Evolutionary conservation across 345 rosid species (phyloP).

Genomic region (Brassica incana): DNA sequence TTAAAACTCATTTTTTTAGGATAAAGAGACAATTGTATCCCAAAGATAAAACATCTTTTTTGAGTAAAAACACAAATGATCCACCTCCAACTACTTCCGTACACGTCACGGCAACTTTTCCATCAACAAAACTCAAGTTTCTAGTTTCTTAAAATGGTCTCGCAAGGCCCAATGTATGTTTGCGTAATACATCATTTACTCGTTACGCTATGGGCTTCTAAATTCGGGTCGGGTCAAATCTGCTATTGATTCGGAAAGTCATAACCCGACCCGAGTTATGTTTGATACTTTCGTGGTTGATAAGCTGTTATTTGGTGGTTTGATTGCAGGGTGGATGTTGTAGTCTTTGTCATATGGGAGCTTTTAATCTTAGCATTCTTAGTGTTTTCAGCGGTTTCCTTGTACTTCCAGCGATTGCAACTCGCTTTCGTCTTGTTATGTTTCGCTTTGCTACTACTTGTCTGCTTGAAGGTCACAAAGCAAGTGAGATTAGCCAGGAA

Average conservation of each 20-base stretch:
- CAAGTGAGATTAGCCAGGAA: constrained; percentile 80
- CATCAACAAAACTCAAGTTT: constrained; percentile 3
- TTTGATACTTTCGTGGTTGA: not conserved
- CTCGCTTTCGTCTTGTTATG: constrained; percentile 84
- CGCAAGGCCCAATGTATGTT: constrained; percentile 20
- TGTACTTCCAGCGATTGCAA: constrained; percentile 74
- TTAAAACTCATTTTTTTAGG: not conserved
- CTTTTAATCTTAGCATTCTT: constrained; percentile 83
- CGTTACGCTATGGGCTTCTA: constrained; percentile 28
- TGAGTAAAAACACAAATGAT: constrained; percentile 4
- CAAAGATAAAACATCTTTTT: constrained; percentile 3
- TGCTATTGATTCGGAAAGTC: not conserved
- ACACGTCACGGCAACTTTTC: constrained; percentile 30
- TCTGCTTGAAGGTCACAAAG: constrained; percentile 89
- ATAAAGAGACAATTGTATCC: constrained; percentile 25
- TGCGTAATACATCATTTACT: constrained; percentile 1
- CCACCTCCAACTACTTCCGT: constrained; percentile 16
- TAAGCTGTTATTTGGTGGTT: constrained; percentile 7
- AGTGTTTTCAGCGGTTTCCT: constrained; percentile 90
- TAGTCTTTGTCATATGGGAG: constrained; percentile 87
- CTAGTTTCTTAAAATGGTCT: not conserved
- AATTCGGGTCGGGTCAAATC: constrained; percentile 1
- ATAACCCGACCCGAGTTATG: constrained; percentile 34
- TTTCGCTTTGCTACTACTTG: constrained; percentile 69
- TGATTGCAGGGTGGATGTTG: constrained; percentile 91